Base-by-base conservation (phyloP, 106 monocot genomes). In the Triglochin maritima region DNA sequence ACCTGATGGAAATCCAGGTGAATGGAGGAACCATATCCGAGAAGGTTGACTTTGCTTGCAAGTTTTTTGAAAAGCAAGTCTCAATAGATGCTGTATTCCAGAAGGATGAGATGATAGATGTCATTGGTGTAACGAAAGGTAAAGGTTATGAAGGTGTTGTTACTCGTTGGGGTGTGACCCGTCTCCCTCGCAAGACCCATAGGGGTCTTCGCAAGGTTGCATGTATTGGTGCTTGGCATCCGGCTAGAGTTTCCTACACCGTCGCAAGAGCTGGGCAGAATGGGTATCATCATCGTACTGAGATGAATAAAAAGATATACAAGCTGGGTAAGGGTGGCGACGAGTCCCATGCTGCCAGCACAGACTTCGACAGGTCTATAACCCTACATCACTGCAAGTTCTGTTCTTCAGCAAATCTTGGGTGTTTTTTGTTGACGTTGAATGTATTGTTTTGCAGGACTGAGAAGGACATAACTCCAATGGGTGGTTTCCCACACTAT, bases 401-500 rank as follows among this genome's bases (percentile, higher is more conserved):
- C 9, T 65, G 7, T 49, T 17, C 9, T 29, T 9, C 5, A 13
- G 41, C 12, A 9, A 53, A 53, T 60, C 41, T 16, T 16, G 3
- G 59, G 0, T 5, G 4, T 60, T 16, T 60, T 60, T 55, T n/a
- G 14, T 55, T 3, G 11, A 12, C 3, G 3, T 55, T 12, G 10
- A 55, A 12, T 55, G 14, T 10, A 9, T 55, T 6, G 4, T 60
- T 60, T 60, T 66, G 50, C 55, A 69, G 69, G 68, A 69, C 68
- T n/a, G 68, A 69, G 43, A 69, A 69, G 44, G 68, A 56, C 57
- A 69, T 69, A 4, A 69, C 68, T 6, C 70, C 70, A 16, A 70
- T 70, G 46, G 70, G 70, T 7, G 70, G 70, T 4, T 70, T 70
- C 70, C 70, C 65, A n/a, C 68, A 69, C 29, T 69, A 69, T 56